Percentiles rank a stretch among this genome's conserved stretches.
phyloP scores from a whole-genome alignment of 495 filamentous ascomycete species.

The Penicillium psychrofluorescens region DNA sequence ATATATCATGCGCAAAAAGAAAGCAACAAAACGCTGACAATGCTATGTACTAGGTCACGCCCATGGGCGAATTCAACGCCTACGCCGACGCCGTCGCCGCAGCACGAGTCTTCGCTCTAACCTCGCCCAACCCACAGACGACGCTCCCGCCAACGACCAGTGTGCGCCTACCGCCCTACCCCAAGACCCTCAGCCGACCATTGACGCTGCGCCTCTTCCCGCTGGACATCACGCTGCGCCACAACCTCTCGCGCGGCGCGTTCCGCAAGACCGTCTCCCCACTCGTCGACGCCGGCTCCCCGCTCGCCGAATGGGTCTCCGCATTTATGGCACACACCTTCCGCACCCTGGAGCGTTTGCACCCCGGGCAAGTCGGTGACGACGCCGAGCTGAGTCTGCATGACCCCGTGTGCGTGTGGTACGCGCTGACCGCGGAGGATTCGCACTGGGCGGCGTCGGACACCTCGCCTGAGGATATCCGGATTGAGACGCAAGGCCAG shows the following conservation, averaged over 20 bases:
- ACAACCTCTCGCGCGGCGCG: conserved; percentile 53
- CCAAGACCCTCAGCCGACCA: conserved; percentile 50
- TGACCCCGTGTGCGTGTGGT: conserved; percentile 86
- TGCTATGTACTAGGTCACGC: conserved; percentile 47
- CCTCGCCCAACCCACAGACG: conserved; percentile 62
- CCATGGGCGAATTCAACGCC: conserved; percentile 76
- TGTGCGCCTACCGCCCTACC: conserved; percentile 54
- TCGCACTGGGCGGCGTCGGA: conserved; percentile 35
- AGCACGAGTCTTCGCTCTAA: conserved; percentile 83
- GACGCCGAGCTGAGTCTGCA: conserved; percentile 65
- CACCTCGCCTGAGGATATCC: conserved; percentile 56
- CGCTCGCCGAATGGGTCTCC: conserved; percentile 74
- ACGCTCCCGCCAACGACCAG: conserved; percentile 58
- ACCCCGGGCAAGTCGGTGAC: conserved; percentile 46
- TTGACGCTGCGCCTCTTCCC: conserved; percentile 79
- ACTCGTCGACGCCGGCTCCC: conserved; percentile 49
- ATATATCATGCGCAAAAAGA: too few species aligned
- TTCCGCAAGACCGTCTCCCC: conserved; percentile 51
- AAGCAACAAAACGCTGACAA: not conserved
- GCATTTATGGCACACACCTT: conserved; percentile 75
- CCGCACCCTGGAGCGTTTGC: conserved; percentile 57
- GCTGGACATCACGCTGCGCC: conserved; percentile 78
- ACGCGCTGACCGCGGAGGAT: conserved; percentile 55
- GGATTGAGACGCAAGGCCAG: conserved; percentile 81
- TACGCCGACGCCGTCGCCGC: conserved; percentile 78